Percentiles rank a stretch among this genome's conserved stretches.
These are phyloP conservation scores for Solanum sitiens DNA, from an alignment of 257 asterid genomes.

Conservation along the genomic window DNA sequence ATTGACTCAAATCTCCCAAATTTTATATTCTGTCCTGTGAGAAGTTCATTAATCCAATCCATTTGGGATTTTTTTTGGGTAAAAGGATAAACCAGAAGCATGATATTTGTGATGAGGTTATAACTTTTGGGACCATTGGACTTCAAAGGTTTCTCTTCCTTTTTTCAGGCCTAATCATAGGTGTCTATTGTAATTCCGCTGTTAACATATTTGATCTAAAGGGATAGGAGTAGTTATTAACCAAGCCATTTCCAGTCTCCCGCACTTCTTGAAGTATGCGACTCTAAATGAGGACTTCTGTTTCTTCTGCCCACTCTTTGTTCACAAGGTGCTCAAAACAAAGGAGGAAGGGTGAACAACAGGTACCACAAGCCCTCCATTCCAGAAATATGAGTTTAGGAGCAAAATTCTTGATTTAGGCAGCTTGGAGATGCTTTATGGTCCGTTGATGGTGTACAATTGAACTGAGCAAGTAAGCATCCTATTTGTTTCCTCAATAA, in stretches of 20 bases:
- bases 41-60: neutral
- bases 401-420: neutral
- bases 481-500: neutral
- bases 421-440: neutral
- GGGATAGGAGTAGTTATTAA: neutral
- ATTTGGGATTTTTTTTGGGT: neutral
- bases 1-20: neutral
- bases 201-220: neutral
- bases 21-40: neutral
- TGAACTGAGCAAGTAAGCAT: neutral
- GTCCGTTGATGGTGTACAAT: neutral
- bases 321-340: neutral
- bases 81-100: neutral
- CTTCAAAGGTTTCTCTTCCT: neutral
- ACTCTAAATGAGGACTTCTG: conserved; percentile 13
- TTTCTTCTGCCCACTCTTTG: neutral
- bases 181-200: neutral
- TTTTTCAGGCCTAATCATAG: neutral
- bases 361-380: neutral
- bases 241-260: conserved; percentile 8
- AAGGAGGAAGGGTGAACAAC: conserved; percentile 2
- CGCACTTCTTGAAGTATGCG: conserved; percentile 2
- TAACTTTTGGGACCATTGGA: neutral
- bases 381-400: neutral
- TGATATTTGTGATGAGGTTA: neutral